These are phyloP conservation scores for Acidiella bohemica DNA, from an alignment of 495 filamentous ascomycete genomes.

Conservation along the genomic window DNA sequence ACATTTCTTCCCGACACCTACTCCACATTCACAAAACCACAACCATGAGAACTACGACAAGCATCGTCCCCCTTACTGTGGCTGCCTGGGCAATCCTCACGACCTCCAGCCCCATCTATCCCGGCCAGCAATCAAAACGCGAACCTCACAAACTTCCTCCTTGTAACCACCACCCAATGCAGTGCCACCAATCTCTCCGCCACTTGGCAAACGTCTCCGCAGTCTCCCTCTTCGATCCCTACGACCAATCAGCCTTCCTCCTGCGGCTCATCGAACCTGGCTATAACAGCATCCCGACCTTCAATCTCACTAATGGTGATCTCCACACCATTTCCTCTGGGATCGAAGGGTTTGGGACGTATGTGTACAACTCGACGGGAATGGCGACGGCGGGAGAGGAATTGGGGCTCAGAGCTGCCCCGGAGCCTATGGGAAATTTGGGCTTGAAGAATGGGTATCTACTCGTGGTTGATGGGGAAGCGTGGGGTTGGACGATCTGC, in stretches of 20 bases:
- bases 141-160: slow-evolving; percentile 18
- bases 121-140: neutral
- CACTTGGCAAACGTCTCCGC: slow-evolving; percentile 15
- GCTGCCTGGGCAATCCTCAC: neutral
- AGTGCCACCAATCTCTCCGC: slow-evolving; percentile 3
- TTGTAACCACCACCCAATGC: slow-evolving; percentile 12
- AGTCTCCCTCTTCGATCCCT: slow-evolving; percentile 18
- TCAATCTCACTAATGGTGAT: slow-evolving; percentile 22
- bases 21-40: neutral
- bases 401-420: slow-evolving; percentile 13
- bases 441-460: slow-evolving; percentile 20
- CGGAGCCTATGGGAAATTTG: slow-evolving; percentile 17
- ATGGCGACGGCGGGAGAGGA: slow-evolving; percentile 11
- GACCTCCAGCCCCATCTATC: neutral
- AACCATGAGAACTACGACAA: neutral
- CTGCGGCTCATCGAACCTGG: slow-evolving; percentile 23
- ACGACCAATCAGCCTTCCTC: slow-evolving; percentile 18
- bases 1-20: too few relatives aligned
- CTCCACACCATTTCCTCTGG: slow-evolving; percentile 14
- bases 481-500: slow-evolving; percentile 23
- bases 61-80: neutral
- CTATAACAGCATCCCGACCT: slow-evolving; percentile 22
- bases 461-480: slow-evolving; percentile 20
- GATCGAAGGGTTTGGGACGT: slow-evolving; percentile 16
- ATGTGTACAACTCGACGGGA: slow-evolving; percentile 20